Evolutionary conservation across 352 stramenopile species (phyloP), one percentile per base, ranked within the genome.

Genomic region (Elongisporangium undulatum): DNA sequence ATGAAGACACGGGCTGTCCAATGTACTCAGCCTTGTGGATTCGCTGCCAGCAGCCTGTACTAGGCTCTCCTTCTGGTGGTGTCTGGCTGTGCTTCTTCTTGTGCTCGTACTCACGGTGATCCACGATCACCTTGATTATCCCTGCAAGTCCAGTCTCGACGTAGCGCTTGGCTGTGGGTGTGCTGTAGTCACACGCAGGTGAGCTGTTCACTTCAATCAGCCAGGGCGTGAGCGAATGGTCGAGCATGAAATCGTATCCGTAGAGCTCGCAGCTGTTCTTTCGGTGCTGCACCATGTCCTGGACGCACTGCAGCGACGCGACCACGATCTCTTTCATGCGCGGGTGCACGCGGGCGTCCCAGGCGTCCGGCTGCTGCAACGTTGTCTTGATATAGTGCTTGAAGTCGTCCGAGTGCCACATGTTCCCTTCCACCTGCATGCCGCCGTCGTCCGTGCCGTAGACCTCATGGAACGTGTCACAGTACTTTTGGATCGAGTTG

Each of bases 221-320:
- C 90, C 88, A 97, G 53, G 87, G 82, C 45, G 72, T 77, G 29
- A 95, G 66, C 10, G 80, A 64, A 17, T 92, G 76, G 70, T 97
- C 90, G 41, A 98, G 53, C 93, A 98, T 98, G 50, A 97, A 97
- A 62, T 98, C 93, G 70, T 95, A 97, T 15, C 92, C 92, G 58
- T 95, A 98, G 17, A 98, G 67, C 63, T 98, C 93, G 64, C 90
- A 98, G 39, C 75, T 92, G 63, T 97, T 97, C 51, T 79, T 78
- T 53, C 93, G 89, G 51, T 95, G 79, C 61, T 96, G 75, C 19
- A 98, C 77, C 56, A 80, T 68, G 55, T 97, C 90, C 63, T 96
- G 86, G 7, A 88, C 89, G 61, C 87, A 97, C 72, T 87, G 80
- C 50, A 98, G 62, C 50, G 82, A 92, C 58, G 75, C 77, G 15